Conservation (phyloP, 768 basidiomycete genomes). For the Leccinum fibrillosum region DNA sequence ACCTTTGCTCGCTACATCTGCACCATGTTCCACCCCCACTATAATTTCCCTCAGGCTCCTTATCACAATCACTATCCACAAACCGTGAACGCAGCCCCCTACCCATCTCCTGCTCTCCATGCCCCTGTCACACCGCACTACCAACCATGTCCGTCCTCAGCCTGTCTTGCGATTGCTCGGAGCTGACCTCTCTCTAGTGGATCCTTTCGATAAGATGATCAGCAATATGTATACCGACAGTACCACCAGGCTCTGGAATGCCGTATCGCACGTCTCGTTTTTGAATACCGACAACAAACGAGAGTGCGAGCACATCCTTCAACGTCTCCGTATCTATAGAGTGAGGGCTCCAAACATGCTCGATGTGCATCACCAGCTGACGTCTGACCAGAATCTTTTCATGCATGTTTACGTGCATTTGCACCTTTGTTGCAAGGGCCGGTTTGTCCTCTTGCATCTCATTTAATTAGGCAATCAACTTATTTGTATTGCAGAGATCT, state of each 20-base stretch:
- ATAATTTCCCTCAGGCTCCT: not conserved
- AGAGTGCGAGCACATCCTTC: slow-evolving; percentile 11
- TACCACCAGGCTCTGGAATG: not conserved
- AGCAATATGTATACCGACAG: not conserved
- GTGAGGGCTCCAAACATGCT: slow-evolving; percentile 6
- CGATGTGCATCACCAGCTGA: slow-evolving; percentile 3
- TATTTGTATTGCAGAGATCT: slow-evolving; percentile 7
- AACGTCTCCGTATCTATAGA: slow-evolving; percentile 15
- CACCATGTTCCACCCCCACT: slow-evolving; percentile 6
- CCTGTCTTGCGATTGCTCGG: not conserved
- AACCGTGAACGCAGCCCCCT: not conserved
- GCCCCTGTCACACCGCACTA: not conserved
- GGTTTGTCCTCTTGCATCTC: not conserved
- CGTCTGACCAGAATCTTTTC: slow-evolving; percentile 19
- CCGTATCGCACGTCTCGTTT: slow-evolving; percentile 3
- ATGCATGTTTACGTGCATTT: slow-evolving; percentile 25
- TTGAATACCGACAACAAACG: not conserved
- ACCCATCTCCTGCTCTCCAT: not conserved
- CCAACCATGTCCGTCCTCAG: slow-evolving; percentile 11
- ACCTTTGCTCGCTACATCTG: not conserved
- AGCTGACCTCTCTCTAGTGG: slow-evolving; percentile 8
- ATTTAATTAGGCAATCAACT: not conserved
- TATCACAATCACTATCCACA: not conserved
- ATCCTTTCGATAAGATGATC: slow-evolving; percentile 3
- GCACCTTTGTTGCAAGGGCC: slow-evolving; percentile 9